Conservation (phyloP, 2,329 filamentous ascomycete genomes). For the Ophiocordyceps camponoti-floridani region DNA sequence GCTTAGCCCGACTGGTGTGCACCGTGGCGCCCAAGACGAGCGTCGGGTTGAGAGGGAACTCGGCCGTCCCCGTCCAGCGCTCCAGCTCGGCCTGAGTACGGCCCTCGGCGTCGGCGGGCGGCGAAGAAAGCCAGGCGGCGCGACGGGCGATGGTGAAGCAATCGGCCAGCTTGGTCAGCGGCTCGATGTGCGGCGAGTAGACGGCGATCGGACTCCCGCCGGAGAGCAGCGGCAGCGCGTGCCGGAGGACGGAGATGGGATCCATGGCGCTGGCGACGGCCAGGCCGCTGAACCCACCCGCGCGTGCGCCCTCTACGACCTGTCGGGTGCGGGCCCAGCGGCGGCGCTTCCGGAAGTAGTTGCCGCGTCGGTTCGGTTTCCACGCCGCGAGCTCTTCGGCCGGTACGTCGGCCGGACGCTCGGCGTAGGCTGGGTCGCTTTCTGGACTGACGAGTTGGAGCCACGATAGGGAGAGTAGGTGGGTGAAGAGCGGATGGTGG, state of each 20-base stretch:
- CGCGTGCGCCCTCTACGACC: constrained; percentile 57
- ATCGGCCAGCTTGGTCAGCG: constrained; percentile 61
- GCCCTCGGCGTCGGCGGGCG: constrained; percentile 26
- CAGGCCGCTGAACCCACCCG: constrained; percentile 67
- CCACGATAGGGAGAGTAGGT: constrained; percentile 78
- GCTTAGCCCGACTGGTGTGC: constrained; percentile 60
- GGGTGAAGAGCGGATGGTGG: constrained; percentile 63
- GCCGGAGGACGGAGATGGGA: constrained; percentile 53
- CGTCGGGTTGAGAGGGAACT: constrained; percentile 79
- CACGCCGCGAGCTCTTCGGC: constrained; percentile 45
- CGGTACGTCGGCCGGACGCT: constrained; percentile 40
- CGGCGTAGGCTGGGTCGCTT: constrained; percentile 54
- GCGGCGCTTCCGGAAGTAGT: constrained; percentile 76
- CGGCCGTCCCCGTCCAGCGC: constrained; percentile 41
- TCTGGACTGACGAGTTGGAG: constrained; percentile 70
- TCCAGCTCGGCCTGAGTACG: constrained; percentile 31
- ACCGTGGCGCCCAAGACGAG: constrained; percentile 62
- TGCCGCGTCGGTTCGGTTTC: constrained; percentile 69
- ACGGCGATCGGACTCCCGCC: constrained; percentile 75
- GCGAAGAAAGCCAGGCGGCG: constrained; percentile 49
- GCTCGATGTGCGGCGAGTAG: constrained; percentile 67
- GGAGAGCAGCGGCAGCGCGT: constrained; percentile 60
- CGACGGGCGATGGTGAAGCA: constrained; percentile 67
- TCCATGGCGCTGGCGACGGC: constrained; percentile 74
- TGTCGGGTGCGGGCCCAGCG: constrained; percentile 58